Base-by-base conservation (phyloP, 2,329 filamentous ascomycete species). In the Diaporthe vaccinii region DNA sequence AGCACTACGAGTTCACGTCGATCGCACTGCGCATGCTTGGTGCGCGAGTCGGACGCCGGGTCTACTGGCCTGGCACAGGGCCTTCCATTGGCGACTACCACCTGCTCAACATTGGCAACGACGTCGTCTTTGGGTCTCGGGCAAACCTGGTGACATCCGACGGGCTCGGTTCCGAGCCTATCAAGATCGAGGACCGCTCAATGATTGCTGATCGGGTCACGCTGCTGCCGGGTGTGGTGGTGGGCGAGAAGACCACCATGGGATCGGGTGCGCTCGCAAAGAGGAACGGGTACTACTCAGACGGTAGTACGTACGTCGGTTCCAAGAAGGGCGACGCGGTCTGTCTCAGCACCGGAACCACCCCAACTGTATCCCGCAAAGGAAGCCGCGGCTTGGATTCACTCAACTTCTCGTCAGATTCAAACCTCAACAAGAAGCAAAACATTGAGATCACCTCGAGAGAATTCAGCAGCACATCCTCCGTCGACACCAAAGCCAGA, bases 101-200 rank as follows among this genome's bases (percentile, higher is more conserved):
- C 76, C 82, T 91, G 1, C 78, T 91, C 15, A 85, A 91, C 34
- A 84, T 91, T 76, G 89, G 89, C 14, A 86, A 90, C 74, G 87
- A 91, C 79, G 89, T 91, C n/a, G 88, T 91, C 14, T 91, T 91
- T 76, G 89, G 89, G 0, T 90, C 89, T 17, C 85, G 89, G 3
- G 87, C 89, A 4, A 85, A 89, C 74, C 78, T 91, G 0, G 80
- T 90, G 41, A 91, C 88, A 1, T 87, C 88, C 0, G 89, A 91
- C 78, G 87, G 85, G 3, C 81, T 79, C 31, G 87, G 89, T 0
- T 87, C 86, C 15, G 87, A 88, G 20, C 82, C 78, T 12, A 83
- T 91, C 62, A 84, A 81, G 17, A 85, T 91, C 67, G 80, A 82
- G 9, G 85, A 87, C 74, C 82, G 86, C 1, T 85, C 88, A 28